These are phyloP conservation scores for Lunasporangiospora selenospora DNA, from an alignment of 192 early-diverging fungal genomes.

Conservation along the genomic window DNA sequence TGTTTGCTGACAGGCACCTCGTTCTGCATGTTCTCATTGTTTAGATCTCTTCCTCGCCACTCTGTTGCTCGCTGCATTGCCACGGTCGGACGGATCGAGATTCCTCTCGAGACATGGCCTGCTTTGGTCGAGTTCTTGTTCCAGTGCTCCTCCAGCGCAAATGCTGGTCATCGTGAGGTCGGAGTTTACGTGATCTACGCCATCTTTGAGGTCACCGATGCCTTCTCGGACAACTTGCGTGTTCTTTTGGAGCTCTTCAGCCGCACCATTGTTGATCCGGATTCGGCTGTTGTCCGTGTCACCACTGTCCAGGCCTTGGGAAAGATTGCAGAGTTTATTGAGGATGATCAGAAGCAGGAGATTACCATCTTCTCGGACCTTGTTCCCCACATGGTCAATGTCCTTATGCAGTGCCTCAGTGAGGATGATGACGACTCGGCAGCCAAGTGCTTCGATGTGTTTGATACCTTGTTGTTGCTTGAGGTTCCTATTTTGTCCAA, in stretches of 20 bases:
- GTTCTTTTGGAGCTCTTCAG: conserved; percentile 74
- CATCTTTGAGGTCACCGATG: conserved; percentile 80
- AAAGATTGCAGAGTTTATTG: conserved; percentile 79
- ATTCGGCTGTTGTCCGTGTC: conserved; percentile 76
- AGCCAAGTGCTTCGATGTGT: conserved; percentile 79
- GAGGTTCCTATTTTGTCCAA: conserved; percentile 77
- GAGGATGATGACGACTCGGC: conserved; percentile 73
- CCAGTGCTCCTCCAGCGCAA: conserved; percentile 71
- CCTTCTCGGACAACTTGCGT: conserved; percentile 57
- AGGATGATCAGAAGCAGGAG: conserved; percentile 62
- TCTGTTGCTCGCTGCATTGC: conserved; percentile 80
- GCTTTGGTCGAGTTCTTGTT: conserved; percentile 77
- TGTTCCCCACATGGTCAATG: conserved; percentile 80
- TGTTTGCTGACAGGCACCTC: background rate
- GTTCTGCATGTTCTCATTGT: background rate
- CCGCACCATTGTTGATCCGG: conserved; percentile 73
- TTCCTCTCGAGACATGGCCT: conserved; percentile 74
- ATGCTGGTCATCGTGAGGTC: conserved; percentile 76
- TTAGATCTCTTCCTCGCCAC: conserved; percentile 69
- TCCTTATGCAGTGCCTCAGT: conserved; percentile 76
- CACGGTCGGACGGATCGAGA: conserved; percentile 77
- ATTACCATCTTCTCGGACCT: conserved; percentile 72
- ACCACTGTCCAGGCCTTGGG: conserved; percentile 77
- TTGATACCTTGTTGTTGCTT: conserved; percentile 76
- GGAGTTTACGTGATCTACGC: conserved; percentile 82